A percentile compares a stretch with the other conserved stretches of the same genome.
Conservation (phyloP, 2,329 filamentous ascomycete genomes). For the Fusarium oxysporum region DNA sequence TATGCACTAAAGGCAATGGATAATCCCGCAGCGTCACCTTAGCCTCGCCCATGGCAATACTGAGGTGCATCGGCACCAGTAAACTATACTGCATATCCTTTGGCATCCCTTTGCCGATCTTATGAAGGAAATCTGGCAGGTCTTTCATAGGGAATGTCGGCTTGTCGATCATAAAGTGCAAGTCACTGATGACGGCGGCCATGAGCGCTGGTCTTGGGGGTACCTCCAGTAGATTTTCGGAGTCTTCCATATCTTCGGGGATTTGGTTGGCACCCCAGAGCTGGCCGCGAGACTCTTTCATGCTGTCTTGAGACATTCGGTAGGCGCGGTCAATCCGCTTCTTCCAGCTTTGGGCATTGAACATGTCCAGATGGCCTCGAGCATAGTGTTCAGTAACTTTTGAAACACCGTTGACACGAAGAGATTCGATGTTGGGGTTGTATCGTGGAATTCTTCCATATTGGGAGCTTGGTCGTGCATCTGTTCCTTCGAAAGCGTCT, state of each 20-base stretch:
- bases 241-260: constrained; percentile 83
- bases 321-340: constrained; percentile 85
- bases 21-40: constrained; percentile 91
- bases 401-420: constrained; percentile 75
- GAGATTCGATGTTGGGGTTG: constrained; percentile 77
- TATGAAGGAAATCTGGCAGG: constrained; percentile 84
- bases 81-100: constrained; percentile 90
- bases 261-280: constrained; percentile 87
- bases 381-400: constrained; percentile 83
- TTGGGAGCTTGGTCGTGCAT: constrained; percentile 47
- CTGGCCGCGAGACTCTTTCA: constrained; percentile 80
- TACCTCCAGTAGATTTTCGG: constrained; percentile 86
- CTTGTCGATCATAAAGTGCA: constrained; percentile 89
- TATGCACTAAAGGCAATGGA: constrained; percentile 89
- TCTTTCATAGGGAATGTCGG: constrained; percentile 88
- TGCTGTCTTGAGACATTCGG: constrained; percentile 75
- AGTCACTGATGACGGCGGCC: constrained; percentile 82
- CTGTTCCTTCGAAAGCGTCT: constrained; percentile 55
- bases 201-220: constrained; percentile 87
- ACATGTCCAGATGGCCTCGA: constrained; percentile 76
- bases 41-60: constrained; percentile 90
- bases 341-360: constrained; percentile 94
- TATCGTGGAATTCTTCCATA: constrained; percentile 71
- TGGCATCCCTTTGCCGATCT: constrained; percentile 97
- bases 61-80: constrained; percentile 88